These are phyloP conservation scores for Calonectria pseudoturangicola DNA, from an alignment of 2,329 filamentous ascomycete species.

Conservation along the genomic window DNA sequence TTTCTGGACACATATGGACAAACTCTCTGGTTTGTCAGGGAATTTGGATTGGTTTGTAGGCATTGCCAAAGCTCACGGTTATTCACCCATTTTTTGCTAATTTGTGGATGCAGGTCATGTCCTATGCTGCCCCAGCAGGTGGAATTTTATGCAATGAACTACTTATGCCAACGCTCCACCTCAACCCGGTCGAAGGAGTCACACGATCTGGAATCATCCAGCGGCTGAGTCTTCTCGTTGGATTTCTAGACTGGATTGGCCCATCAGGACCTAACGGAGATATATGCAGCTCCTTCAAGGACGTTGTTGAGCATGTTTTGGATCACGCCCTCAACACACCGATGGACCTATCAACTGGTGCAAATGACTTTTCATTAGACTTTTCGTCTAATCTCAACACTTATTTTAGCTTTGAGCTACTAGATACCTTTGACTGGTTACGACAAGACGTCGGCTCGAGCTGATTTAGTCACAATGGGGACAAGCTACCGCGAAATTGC, in stretches of 20 bases:
- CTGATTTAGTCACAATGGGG: background rate
- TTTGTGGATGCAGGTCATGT: slow-evolving; percentile 65
- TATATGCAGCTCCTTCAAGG: slow-evolving; percentile 65
- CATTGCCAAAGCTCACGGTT: slow-evolving; percentile 44
- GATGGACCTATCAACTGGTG: background rate
- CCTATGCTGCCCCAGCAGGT: slow-evolving; percentile 67
- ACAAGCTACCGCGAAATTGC: background rate
- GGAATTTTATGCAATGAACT: slow-evolving; percentile 71
- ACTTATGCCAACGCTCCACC: slow-evolving; percentile 59
- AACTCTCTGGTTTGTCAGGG: slow-evolving; percentile 34
- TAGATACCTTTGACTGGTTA: slow-evolving; percentile 67
- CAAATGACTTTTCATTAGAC: slow-evolving; percentile 17
- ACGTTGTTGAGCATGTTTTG: slow-evolving; percentile 69
- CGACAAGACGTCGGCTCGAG: background rate
- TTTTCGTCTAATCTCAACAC: slow-evolving; percentile 49
- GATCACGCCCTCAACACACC: slow-evolving; percentile 65
- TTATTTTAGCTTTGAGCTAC: slow-evolving; percentile 64
- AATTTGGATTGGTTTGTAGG: slow-evolving; percentile 12
- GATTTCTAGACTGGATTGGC: slow-evolving; percentile 69
- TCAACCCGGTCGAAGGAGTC: slow-evolving; percentile 40
- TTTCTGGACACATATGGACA: slow-evolving; percentile 68
- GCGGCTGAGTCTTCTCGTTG: slow-evolving; percentile 69
- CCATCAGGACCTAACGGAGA: slow-evolving; percentile 67
- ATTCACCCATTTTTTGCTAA: slow-evolving; percentile 59
- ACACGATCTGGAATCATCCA: slow-evolving; percentile 68